Conservation (phyloP, 1,284 basidiomycete genomes). For the Cerrena zonata region DNA sequence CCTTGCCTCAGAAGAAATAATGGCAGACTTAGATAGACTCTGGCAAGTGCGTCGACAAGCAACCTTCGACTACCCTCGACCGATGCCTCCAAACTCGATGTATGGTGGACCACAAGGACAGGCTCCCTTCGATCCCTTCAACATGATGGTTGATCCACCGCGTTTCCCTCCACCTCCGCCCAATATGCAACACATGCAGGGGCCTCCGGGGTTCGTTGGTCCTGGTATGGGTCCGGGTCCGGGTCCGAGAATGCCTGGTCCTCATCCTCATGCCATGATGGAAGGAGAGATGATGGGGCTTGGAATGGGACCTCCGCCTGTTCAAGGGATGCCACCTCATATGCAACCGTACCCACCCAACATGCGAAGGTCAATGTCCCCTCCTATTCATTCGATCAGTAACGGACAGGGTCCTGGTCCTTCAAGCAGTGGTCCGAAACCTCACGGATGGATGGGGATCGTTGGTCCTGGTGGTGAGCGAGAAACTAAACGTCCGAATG, state of each 20-base stretch:
- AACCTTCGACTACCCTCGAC: constrained; percentile 20
- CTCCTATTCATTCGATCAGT: constrained; percentile 19
- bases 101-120: constrained; percentile 25
- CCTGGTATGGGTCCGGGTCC: constrained; percentile 2
- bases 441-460: constrained; percentile 16
- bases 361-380: constrained; percentile 27
- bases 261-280: constrained; percentile 11
- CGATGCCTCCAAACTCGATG: constrained; percentile 25
- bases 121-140: constrained; percentile 18
- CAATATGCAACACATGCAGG: constrained; percentile 10
- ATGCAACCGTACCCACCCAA: constrained; percentile 18
- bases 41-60: constrained; percentile 36
- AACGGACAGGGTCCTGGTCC: neutral
- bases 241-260: constrained; percentile 16
- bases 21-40: constrained; percentile 51
- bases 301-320: constrained; percentile 12
- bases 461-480: constrained; percentile 10
- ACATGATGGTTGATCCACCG: constrained; percentile 16
- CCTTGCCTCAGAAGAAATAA: constrained; percentile 46
- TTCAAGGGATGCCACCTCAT: constrained; percentile 15
- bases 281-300: constrained; percentile 17
- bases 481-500: constrained; percentile 18
- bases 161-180: constrained; percentile 4
- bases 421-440: constrained; percentile 9
- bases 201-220: constrained; percentile 16